A percentile compares a stretch with the other conserved stretches of the same genome.
These are phyloP conservation scores for Gaeumannomyces tritici DNA, from an alignment of 2,329 filamentous ascomycete genomes.

Conservation along the genomic window DNA sequence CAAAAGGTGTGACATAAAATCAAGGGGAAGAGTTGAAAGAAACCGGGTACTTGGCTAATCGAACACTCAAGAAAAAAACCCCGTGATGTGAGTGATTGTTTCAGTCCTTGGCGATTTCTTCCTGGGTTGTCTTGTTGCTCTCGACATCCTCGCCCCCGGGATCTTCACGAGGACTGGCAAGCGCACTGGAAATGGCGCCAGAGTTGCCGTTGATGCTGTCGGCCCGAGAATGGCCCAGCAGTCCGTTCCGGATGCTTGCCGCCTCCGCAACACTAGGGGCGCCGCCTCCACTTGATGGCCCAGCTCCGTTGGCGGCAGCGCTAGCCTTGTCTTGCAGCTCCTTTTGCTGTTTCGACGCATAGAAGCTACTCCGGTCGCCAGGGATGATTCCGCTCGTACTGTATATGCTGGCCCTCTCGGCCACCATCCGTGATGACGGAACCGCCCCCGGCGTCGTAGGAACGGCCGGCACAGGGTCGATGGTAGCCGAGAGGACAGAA, in stretches of 20 bases:
- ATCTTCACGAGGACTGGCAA: conserved; percentile 39
- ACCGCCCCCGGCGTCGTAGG: conserved; percentile 31
- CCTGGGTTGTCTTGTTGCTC: not conserved
- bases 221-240: conserved; percentile 66
- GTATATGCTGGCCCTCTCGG: conserved; percentile 73
- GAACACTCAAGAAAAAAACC: not conserved
- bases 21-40: not conserved
- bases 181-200: conserved; percentile 48
- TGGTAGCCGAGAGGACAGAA: conserved; percentile 65
- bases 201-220: conserved; percentile 78
- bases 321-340: conserved; percentile 28
- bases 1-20: not conserved
- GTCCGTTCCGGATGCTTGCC: conserved; percentile 68
- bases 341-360: conserved; percentile 41
- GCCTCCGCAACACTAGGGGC: conserved; percentile 44
- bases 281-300: conserved; percentile 1
- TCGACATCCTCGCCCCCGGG: not conserved
- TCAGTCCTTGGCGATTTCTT: not conserved
- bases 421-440: conserved; percentile 23
- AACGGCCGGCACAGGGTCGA: conserved; percentile 34
- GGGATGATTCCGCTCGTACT: conserved; percentile 60
- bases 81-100: not conserved
- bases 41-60: not conserved
- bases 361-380: conserved; percentile 74
- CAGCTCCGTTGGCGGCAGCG: conserved; percentile 46